Base-by-base conservation (phyloP, 2,329 filamentous ascomycete species). In the Clonostachys rosea region DNA sequence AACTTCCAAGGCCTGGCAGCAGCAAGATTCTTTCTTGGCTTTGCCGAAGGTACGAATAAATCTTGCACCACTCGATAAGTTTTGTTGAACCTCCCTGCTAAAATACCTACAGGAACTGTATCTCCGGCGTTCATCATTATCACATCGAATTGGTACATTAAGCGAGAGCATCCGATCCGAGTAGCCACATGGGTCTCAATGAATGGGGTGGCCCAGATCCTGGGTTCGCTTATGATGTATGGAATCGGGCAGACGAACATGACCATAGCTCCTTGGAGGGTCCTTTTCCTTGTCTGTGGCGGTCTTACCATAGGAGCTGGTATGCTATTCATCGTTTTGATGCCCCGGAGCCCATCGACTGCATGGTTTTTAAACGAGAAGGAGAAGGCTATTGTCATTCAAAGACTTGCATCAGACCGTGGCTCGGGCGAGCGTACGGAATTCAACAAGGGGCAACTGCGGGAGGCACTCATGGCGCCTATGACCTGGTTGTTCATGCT, bases 401-500 rank as follows among this genome's bases (percentile, higher is more conserved):
- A 75, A 50, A 87, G 83, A 58, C 71, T 88, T 34, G 75, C 65
- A 6, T 58, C 67, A 2, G 69, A 76, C 44, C 57, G 76, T 74
- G 43, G 65, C 69, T 6, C 64, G 74, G 9, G 61, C 71, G 24
- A 74, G 71, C 54, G 61, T 64, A 47, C 12, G 51, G 52, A 24
- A 40, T 41, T 87, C 62, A 87, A 87, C 60, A 50, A 55, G 33
- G 60, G 62, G 0, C 84, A 87, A 57, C 63, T 87, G 2, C 69
- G 61, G 37, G 84, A 88, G 57, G 75, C 76, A 0, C n/a, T 81
- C 0, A 53, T 76, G 3, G 84, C 87, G 54, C 50, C 76, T 45
- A 87, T 86, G 57, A 64, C 84, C 24, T 87, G 79, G 71, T 70
- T 87, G 3, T 66, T 87, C 5, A 74, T 75, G 8, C 56, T 87